Percentiles rank a stretch among this genome's conserved stretches.
These are phyloP conservation scores for Clathrus columnatus DNA, from an alignment of 768 basidiomycete species.

Conservation along the genomic window DNA sequence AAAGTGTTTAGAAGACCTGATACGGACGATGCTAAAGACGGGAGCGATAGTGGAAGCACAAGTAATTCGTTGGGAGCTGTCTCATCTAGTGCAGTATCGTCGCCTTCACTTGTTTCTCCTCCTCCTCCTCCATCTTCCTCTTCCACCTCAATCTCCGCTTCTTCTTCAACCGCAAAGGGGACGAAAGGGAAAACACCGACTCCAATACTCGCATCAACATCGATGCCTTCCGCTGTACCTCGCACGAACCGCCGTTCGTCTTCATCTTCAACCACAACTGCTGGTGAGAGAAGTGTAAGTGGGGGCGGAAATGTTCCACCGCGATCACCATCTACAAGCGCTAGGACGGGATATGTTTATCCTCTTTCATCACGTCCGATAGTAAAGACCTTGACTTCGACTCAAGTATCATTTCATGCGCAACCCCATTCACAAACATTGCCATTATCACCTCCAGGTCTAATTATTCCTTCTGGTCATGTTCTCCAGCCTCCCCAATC, in stretches of 20 bases:
- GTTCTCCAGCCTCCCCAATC: constrained; percentile 21
- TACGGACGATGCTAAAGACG: constrained; percentile 21
- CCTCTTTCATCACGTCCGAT: too few relatives aligned
- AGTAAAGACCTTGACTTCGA: too few relatives aligned
- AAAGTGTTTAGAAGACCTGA: constrained; percentile 42
- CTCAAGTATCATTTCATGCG: background rate
- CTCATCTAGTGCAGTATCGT: background rate
- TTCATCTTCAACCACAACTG: too few relatives aligned
- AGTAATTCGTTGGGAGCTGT: background rate
- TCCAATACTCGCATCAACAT: too few relatives aligned
- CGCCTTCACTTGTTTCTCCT: background rate
- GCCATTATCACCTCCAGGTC: constrained; percentile 24
- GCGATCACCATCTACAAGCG: too few relatives aligned
- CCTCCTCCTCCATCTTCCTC: background rate
- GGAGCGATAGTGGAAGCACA: constrained; percentile 26
- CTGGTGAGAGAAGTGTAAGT: too few relatives aligned
- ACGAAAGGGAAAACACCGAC: too few relatives aligned
- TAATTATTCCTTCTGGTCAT: constrained; percentile 29
- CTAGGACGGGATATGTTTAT: too few relatives aligned
- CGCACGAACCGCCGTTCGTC: too few relatives aligned
- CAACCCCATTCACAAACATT: background rate
- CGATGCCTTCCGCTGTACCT: too few relatives aligned
- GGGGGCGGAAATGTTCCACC: too few relatives aligned
- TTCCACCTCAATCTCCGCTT: background rate
- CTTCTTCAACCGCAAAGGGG: background rate